Evolutionary conservation across 177 flowering plant species (phyloP), one percentile per base, ranked within the genome.

Genomic region (Vitis hybrid): DNA sequence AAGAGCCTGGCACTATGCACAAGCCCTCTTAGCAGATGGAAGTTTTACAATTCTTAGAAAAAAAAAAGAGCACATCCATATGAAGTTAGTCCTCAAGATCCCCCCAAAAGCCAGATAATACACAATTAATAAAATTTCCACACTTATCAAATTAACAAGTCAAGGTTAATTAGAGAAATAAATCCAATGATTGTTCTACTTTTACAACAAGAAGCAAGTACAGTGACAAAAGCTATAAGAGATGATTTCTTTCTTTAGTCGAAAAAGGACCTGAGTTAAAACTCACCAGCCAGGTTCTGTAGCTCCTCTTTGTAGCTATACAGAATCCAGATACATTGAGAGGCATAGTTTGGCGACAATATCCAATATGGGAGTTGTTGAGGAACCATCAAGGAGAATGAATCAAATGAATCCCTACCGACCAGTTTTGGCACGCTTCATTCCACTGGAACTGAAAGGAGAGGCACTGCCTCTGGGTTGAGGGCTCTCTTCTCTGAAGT

Each of bases 401-500:
- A 54, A 54, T 54, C 7, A 54, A 54, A 12, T n/a, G n/a, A 12
- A 54, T 54, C 17, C 56, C 56, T 54, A 15, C 56, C 6, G 56
- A 14, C 45, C 45, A 39, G 45, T 39, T 39, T 39, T 39, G 8
- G 45, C 8, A 7, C 45, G 45, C 45, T 39, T 75, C 71, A 76
- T 72, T 6, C 76, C 79, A 62, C 23, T 64, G 13, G 70, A 34
- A 26, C 18, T 72, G 49, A 72, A 69, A 10, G 79, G 76, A 58
- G 76, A 72, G 63, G 65, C 56, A 23, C 73, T 64, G 2, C 76
- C 76, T 26, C 70, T 23, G 1, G 59, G 69, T 11, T n/a, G 32
- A 34, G 79, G 73, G 26, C 79, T 69, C 18, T 72, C 79, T 60
- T 76, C 79, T 51, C 76, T 58, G 3, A 63, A 30, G 56, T 26